Conservation (phyloP, 2,329 filamentous ascomycete genomes). For the Clarireedia hainanense region DNA sequence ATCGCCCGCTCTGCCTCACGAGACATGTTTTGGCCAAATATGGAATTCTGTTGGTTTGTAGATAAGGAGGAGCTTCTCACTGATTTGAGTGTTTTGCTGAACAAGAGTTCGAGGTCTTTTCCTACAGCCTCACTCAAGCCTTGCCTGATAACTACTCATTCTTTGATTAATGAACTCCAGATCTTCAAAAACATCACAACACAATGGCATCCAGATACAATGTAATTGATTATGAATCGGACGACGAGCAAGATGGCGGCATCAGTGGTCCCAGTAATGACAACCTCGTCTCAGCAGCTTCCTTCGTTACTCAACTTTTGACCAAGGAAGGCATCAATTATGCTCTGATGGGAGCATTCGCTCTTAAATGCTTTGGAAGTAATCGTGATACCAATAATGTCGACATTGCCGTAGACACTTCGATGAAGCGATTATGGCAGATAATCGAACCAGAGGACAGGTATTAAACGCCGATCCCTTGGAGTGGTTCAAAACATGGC, state of each 20-base stretch:
- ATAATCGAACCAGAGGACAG: neutral
- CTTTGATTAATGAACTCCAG: neutral
- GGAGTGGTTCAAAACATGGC: neutral
- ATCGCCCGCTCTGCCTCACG: neutral
- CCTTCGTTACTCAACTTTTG: neutral
- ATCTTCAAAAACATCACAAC: neutral
- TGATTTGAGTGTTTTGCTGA: neutral
- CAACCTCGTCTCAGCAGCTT: slow-evolving; percentile 1
- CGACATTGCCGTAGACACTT: slow-evolving; percentile 1
- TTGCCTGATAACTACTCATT: neutral
- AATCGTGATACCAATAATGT: slow-evolving; percentile 1
- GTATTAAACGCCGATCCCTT: neutral
- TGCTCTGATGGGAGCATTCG: slow-evolving; percentile 5
- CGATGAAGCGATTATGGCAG: slow-evolving; percentile 2
- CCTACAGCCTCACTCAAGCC: neutral
- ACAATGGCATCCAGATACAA: slow-evolving; percentile 4
- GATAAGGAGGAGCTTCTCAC: neutral
- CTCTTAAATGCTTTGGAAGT: neutral
- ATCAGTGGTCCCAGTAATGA: neutral
- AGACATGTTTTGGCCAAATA: neutral
- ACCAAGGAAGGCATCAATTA: neutral
- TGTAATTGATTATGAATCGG: neutral
- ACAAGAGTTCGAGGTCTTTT: neutral
- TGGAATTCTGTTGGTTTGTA: neutral
- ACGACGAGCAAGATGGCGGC: neutral